Evolutionary conservation across 208 protist species (phyloP).

Genomic region (Leishmania turanica): DNA sequence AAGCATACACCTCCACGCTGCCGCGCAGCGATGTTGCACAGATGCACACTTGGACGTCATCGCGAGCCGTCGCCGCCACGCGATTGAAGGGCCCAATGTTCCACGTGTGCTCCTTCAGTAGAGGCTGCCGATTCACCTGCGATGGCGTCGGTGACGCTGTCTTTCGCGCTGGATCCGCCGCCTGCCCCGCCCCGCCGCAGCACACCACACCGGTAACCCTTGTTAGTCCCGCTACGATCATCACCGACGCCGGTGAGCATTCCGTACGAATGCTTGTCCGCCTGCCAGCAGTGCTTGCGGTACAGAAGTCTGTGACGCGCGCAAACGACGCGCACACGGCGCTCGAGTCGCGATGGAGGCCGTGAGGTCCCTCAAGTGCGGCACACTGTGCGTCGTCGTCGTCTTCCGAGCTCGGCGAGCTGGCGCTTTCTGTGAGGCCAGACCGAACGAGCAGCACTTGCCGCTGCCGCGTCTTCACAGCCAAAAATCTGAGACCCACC

Average conservation of each 20-base stretch:
- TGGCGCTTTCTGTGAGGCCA: slow-evolving; percentile 2
- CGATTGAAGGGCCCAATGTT: slow-evolving; percentile 18
- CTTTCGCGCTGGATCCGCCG: not conserved
- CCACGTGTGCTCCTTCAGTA: slow-evolving; percentile 18
- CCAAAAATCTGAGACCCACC: slow-evolving; percentile 16
- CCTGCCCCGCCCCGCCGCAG: not conserved
- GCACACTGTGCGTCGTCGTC: not conserved
- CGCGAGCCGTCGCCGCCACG: slow-evolving; percentile 4
- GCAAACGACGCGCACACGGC: slow-evolving; percentile 10
- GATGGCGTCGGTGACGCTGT: not conserved
- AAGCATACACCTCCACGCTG: slow-evolving; percentile 29
- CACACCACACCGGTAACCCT: slow-evolving; percentile 17
- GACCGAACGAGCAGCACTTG: slow-evolving; percentile 24
- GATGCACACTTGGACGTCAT: not conserved
- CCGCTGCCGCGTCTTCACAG: slow-evolving; percentile 21
- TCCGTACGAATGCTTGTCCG: not conserved
- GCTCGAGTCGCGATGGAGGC: not conserved
- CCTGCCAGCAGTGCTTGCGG: not conserved
- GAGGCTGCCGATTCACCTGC: not conserved
- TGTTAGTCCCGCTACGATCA: slow-evolving; percentile 17
- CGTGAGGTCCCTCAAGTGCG: too few species aligned
- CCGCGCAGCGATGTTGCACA: slow-evolving; percentile 15
- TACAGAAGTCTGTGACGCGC: slow-evolving; percentile 19
- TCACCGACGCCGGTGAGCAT: not conserved
- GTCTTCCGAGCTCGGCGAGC: not conserved